Evolutionary conservation across 179 eudicot species (phyloP).

Genomic region (Silene vulgaris): DNA sequence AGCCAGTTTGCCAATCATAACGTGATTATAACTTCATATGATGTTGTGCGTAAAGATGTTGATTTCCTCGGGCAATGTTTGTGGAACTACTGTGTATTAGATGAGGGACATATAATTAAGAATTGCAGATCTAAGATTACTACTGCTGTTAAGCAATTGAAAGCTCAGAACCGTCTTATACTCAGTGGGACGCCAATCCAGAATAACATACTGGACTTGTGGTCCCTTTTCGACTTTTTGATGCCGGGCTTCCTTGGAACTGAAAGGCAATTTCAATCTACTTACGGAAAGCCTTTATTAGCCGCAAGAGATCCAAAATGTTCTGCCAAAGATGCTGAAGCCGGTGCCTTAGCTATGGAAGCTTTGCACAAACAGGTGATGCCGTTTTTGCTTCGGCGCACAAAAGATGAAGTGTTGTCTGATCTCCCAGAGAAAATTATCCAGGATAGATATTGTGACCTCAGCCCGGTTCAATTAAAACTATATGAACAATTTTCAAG

Average conservation of each 20-base stretch:
- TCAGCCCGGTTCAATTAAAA: conserved; percentile 84
- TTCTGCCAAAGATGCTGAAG: conserved; percentile 98
- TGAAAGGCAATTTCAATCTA: conserved; percentile 93
- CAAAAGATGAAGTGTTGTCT: conserved; percentile 94
- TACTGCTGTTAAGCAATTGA: conserved; percentile 88
- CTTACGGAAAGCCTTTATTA: conserved; percentile 85
- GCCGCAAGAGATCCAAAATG: conserved; percentile 98
- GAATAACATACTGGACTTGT: conserved; percentile 91
- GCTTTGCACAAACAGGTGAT: conserved; percentile 99
- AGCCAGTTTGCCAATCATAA: conserved; percentile 56
- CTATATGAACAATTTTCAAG: conserved; percentile 91
- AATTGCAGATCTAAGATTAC: conserved; percentile 88
- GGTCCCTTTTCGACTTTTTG: conserved; percentile 98
- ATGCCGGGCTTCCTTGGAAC: conserved; percentile 99
- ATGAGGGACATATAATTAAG: conserved; percentile 93
- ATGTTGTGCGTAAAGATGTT: conserved; percentile 93
- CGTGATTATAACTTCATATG: conserved; percentile 90
- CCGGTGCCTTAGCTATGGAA: conserved; percentile 96
- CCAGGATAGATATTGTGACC: conserved; percentile 97
- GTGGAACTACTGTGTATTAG: conserved; percentile 93
- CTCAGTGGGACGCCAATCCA: conserved; percentile 98
- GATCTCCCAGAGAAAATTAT: conserved; percentile 99
- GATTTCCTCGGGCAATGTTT: conserved; percentile 66
- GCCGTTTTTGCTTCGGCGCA: conserved; percentile 96
- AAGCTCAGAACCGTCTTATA: conserved; percentile 92